Evolutionary conservation across 352 stramenopile genomes (phyloP).

Genomic region (Phytophthora foliorum): DNA sequence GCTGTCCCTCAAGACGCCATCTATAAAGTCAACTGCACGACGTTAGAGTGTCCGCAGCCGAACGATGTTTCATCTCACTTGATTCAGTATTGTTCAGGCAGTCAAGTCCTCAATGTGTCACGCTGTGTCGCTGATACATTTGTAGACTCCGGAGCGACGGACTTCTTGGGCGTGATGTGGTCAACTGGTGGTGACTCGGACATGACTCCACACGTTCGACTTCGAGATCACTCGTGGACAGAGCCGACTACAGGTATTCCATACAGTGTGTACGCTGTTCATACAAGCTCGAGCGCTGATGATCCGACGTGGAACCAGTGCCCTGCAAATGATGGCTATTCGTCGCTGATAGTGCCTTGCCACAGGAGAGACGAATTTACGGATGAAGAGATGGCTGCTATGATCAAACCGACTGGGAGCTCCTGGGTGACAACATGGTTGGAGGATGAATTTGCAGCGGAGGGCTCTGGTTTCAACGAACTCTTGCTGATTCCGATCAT

Average conservation of each 20-base stretch:
- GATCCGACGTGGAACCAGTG: conserved; percentile 34
- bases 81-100: conserved; percentile 42
- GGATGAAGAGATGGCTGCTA: conserved; percentile 17
- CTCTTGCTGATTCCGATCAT: conserved; percentile 34
- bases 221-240: conserved; percentile 37
- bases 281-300: conserved; percentile 24
- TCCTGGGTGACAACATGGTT: conserved; percentile 36
- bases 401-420: conserved; percentile 22
- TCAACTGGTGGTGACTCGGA: conserved; percentile 28
- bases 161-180: conserved; percentile 41
- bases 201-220: conserved; percentile 33
- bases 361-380: conserved; percentile 26
- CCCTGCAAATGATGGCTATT: conserved; percentile 19
- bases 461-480: conserved; percentile 23
- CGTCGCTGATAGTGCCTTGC: conserved; percentile 34
- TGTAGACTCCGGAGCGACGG: conserved; percentile 3
- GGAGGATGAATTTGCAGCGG: conserved; percentile 19
- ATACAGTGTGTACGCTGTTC: conserved; percentile 36
- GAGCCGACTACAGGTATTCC: conserved; percentile 22
- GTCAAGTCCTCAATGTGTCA: conserved; percentile 44
- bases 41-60: conserved; percentile 37
- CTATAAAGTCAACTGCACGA: conserved; percentile 34
- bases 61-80: conserved; percentile 19
- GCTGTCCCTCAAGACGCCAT: conserved; percentile 24
- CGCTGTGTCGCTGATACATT: conserved; percentile 43